Evolutionary conservation across 768 basidiomycete genomes (phyloP), one percentile per base, ranked within the genome.

Genomic region (Trametes sanguinea): DNA sequence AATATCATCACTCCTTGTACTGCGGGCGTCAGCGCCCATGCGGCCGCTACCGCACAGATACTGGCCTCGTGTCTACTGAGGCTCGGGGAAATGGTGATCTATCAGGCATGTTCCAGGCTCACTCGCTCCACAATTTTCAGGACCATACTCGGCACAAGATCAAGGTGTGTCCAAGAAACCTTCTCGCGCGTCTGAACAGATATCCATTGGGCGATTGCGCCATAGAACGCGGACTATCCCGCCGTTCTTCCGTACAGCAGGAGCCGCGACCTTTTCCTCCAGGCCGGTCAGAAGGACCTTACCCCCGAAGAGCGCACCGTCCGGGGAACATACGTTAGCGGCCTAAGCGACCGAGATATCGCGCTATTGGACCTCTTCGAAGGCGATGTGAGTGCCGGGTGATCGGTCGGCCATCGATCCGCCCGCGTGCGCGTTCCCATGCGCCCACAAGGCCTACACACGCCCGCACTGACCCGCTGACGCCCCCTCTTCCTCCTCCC

Each of bases 141-240:
- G 85, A 88, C 44, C 84, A 90, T 75, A 94, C 92, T 2, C 80
- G 95, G 3, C 92, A 96, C 71, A 83, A 85, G 71, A 84, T 95
- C 63, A 83, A 86, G 71, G 89, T 88, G 73, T 55, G 72, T 51
- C 8, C 44, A 17, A 29, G 27, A 22, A 22, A 30, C 27, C 13
- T 29, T 13, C 50, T 6, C 5, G 4, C 16, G 37, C 16, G 6
- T 16, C 29, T 29, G 46, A 27, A 29, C 8, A 6, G 6, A 13
- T 4, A 29, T 42, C 16, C 22, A 62, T 61, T 40, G 6, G 22
- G 40, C 47, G 46, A 42, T 48, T 4, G 7, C 29, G 16, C 13
- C 45, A 5, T 60, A 90, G 88, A 60, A 68, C 45, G 86, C 79
- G 45, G 93, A 94, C 69, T 98, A 96, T 69, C 95, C 95, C 0